These are phyloP conservation scores for Chrysoporthe austroafricana DNA, from an alignment of 2,329 filamentous ascomycete genomes.

Conservation along the genomic window DNA sequence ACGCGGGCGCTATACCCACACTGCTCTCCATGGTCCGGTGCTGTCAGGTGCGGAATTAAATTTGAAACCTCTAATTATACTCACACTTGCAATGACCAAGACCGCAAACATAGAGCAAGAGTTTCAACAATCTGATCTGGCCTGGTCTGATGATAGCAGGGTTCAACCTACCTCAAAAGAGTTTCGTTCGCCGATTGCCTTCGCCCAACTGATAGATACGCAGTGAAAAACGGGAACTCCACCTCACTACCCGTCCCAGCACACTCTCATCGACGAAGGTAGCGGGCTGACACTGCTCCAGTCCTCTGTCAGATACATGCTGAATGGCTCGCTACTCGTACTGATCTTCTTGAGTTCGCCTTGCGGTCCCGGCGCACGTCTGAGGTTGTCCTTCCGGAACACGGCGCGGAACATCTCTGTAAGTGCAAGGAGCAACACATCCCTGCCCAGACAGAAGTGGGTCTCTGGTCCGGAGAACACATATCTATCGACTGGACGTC, in stretches of 20 bases:
- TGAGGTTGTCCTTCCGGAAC: constrained; percentile 63
- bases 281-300: constrained; percentile 47
- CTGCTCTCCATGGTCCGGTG: no score
- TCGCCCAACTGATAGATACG: background rate
- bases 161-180: background rate
- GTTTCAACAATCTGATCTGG: no score
- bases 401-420: constrained; percentile 70
- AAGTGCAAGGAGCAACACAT: constrained; percentile 64
- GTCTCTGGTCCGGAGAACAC: constrained; percentile 67
- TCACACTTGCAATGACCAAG: no score
- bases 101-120: no score
- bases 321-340: constrained; percentile 54
- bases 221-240: background rate
- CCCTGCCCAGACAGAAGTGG: constrained; percentile 64
- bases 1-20: no score
- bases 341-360: constrained; percentile 70
- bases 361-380: constrained; percentile 64
- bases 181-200: background rate
- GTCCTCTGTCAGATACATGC: constrained; percentile 68
- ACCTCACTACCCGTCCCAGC: constrained; percentile 33
- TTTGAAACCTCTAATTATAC: no score
- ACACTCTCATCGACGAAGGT: constrained; percentile 43
- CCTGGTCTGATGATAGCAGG: no score
- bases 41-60: no score
- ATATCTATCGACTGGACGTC: constrained; percentile 66